Conservation (phyloP, 2,329 filamentous ascomycete genomes). For the Xylaria digitata region DNA sequence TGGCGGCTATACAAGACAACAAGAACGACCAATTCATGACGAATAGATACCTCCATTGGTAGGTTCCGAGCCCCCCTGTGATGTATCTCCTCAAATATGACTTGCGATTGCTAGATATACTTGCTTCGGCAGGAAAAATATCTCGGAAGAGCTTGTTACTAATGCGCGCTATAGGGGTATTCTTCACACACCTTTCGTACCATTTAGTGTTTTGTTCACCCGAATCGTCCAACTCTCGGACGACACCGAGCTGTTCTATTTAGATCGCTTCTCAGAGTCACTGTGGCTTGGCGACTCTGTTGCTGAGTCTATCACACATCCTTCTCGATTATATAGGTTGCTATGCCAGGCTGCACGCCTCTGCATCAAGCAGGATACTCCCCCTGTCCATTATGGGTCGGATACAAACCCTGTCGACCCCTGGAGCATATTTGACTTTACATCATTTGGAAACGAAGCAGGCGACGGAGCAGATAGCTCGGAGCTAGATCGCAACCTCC, state of each 20-base stretch:
- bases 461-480: background rate
- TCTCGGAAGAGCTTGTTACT: background rate
- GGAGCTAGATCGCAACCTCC: background rate
- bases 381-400: background rate
- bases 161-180: slow-evolving; percentile 48
- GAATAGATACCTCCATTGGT: slow-evolving; percentile 54
- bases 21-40: slow-evolving; percentile 41
- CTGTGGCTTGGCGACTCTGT: slow-evolving; percentile 39
- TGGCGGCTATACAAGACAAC: slow-evolving; percentile 43
- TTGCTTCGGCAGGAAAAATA: too few relatives aligned
- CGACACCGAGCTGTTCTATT: slow-evolving; percentile 38
- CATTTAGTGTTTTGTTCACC: slow-evolving; percentile 54
- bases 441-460: slow-evolving; percentile 25
- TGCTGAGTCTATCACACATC: slow-evolving; percentile 46
- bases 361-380: slow-evolving; percentile 40
- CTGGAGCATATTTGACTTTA: slow-evolving; percentile 36
- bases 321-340: slow-evolving; percentile 51
- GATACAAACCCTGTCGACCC: slow-evolving; percentile 8
- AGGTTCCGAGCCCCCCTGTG: background rate
- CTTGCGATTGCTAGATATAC: background rate
- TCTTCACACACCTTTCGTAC: slow-evolving; percentile 52
- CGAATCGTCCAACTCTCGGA: slow-evolving; percentile 47
- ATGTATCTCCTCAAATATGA: background rate
- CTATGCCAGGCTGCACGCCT: slow-evolving; percentile 50
- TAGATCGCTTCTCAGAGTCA: slow-evolving; percentile 51